A percentile compares a stretch with the other conserved stretches of the same genome.
phyloP scores from a whole-genome alignment of 148 eudicot species.

The Camellia lanceoleosa region DNA sequence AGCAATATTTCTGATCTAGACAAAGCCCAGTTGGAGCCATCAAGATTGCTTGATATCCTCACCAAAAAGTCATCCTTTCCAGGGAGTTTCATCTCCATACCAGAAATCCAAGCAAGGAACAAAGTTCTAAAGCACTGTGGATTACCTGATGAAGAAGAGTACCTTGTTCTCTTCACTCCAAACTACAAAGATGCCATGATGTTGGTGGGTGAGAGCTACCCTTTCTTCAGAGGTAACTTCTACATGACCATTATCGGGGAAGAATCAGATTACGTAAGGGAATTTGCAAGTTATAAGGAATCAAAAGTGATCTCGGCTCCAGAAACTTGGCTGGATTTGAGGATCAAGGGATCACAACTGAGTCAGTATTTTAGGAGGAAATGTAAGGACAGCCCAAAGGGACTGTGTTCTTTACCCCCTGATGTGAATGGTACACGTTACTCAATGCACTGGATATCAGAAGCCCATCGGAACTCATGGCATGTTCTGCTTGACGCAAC shows the following conservation, averaged over 20 bases:
- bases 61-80: conserved; percentile 24
- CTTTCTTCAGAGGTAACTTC: conserved; percentile 35
- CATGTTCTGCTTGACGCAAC: conserved; percentile 36
- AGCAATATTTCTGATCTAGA: conserved; percentile 16
- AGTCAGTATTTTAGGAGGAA: conserved; percentile 39
- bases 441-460: conserved; percentile 43
- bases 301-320: conserved; percentile 32
- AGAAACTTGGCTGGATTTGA: conserved; percentile 39
- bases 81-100: conserved; percentile 29
- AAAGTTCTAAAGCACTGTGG: conserved; percentile 38
- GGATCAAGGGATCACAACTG: conserved; percentile 40
- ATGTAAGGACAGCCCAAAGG: conserved; percentile 32
- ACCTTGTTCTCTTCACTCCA: conserved; percentile 34
- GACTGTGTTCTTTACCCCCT: conserved; percentile 35
- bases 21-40: conserved; percentile 27
- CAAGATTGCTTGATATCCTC: conserved; percentile 24
- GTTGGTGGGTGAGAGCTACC: conserved; percentile 44
- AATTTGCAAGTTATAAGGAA: conserved; percentile 34
- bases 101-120: conserved; percentile 32
- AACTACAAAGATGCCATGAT: conserved; percentile 41
- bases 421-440: conserved; percentile 30
- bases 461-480: conserved; percentile 38
- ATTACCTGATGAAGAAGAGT: conserved; percentile 31
- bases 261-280: conserved; percentile 24
- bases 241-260: conserved; percentile 31